Conservation (phyloP, 2,329 filamentous ascomycete species). For the Coniochaeta prunicola region DNA sequence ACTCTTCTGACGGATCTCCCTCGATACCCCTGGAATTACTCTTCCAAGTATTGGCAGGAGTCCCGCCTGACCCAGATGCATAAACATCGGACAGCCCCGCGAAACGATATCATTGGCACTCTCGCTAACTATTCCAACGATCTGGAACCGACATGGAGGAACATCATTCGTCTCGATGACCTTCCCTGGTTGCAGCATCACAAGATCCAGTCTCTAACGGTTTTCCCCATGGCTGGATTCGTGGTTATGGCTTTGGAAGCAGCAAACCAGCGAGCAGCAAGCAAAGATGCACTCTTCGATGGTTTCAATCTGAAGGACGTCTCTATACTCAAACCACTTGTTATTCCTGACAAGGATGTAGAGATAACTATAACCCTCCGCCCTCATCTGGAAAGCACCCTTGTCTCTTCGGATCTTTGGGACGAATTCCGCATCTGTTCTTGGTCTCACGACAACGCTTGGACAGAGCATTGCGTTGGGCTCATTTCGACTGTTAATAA, state of each 20-base stretch:
- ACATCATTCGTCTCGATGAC: constrained; percentile 37
- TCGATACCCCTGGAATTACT: constrained; percentile 41
- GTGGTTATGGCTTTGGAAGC: constrained; percentile 45
- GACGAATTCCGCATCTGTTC: constrained; percentile 51
- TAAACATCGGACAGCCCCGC: constrained; percentile 29
- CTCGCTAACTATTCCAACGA: constrained; percentile 35
- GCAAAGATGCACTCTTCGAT: constrained; percentile 21
- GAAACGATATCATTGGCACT: constrained; percentile 39
- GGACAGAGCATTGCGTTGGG: constrained; percentile 53
- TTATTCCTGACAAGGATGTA: constrained; percentile 39
- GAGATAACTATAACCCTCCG: constrained; percentile 43
- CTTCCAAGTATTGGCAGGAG: constrained; percentile 39
- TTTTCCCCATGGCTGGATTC: constrained; percentile 48
- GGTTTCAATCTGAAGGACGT: constrained; percentile 41
- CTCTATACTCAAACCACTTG: constrained; percentile 35
- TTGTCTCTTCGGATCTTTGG: constrained; percentile 37
- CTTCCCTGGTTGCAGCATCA: constrained; percentile 53
- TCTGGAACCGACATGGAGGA: constrained; percentile 40
- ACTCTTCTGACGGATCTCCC: constrained; percentile 34
- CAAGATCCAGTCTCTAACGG: constrained; percentile 45
- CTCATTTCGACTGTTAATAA: constrained; percentile 32
- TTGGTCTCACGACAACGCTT: constrained; percentile 41
- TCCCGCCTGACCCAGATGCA: constrained; percentile 34
- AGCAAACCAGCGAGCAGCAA: constrained; percentile 25
- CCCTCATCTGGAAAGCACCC: constrained; percentile 31